These are phyloP conservation scores for Podila horticola DNA, from an alignment of 192 early-diverging fungal species.

Conservation along the genomic window DNA sequence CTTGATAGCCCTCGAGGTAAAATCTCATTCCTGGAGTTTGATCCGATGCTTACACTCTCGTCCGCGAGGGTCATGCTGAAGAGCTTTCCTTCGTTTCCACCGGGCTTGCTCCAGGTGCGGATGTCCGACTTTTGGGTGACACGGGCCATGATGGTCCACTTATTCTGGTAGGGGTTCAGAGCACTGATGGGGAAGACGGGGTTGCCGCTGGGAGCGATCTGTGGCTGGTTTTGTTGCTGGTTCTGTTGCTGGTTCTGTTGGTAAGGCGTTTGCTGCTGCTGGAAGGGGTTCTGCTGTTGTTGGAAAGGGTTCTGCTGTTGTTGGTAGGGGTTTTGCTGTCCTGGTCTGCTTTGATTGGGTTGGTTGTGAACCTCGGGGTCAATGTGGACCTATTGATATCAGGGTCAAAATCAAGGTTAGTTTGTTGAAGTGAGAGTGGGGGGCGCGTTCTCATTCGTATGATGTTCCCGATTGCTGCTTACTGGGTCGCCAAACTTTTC, in stretches of 20 bases:
- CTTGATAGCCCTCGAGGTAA: not conserved
- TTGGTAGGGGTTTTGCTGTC: slow-evolving; percentile 6
- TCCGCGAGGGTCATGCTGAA: slow-evolving; percentile 92
- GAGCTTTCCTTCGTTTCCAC: slow-evolving; percentile 78
- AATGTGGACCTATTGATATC: not conserved
- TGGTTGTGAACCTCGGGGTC: not conserved
- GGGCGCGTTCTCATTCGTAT: no score
- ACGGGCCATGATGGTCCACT: slow-evolving; percentile 95
- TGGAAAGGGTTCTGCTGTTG: slow-evolving; percentile 29
- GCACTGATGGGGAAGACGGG: slow-evolving; percentile 30
- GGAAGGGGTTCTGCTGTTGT: slow-evolving; percentile 51
- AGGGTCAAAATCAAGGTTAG: not conserved
- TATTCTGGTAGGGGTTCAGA: slow-evolving; percentile 54
- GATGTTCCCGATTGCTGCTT: not conserved
- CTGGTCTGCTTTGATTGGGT: not conserved
- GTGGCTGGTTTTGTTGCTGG: slow-evolving; percentile 11
- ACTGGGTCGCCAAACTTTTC: slow-evolving; percentile 37
- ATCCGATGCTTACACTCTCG: slow-evolving; percentile 69
- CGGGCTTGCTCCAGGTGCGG: slow-evolving; percentile 80
- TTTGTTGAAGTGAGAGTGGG: no score
- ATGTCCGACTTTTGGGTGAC: slow-evolving; percentile 88
- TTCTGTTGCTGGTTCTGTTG: slow-evolving; percentile 25
- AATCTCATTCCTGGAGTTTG: not conserved
- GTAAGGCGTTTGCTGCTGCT: not conserved
- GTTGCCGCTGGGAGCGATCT: slow-evolving; percentile 17